These are phyloP conservation scores for Globisporangium takayamanum DNA, from an alignment of 352 stramenopile species.

Conservation along the genomic window DNA sequence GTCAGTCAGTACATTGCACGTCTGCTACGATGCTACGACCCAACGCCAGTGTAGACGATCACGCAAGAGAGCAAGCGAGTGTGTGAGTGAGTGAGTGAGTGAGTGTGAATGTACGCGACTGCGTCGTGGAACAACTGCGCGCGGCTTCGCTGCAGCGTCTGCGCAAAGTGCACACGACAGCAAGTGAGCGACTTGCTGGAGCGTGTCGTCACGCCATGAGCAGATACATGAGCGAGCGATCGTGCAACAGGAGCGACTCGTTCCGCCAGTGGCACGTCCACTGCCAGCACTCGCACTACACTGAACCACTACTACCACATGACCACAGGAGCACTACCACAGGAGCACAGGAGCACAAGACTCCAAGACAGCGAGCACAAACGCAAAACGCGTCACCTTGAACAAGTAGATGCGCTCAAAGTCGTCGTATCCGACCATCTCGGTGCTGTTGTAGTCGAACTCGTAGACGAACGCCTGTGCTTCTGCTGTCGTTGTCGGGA, in stretches of 20 bases:
- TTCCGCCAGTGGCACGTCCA: too few species aligned
- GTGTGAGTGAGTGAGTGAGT: neutral
- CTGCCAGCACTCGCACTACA: too few species aligned
- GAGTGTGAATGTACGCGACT: constrained; percentile 20
- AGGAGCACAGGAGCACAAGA: too few species aligned
- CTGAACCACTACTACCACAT: too few species aligned
- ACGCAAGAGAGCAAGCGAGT: too few species aligned
- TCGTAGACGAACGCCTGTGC: constrained; percentile 31
- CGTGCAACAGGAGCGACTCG: too few species aligned
- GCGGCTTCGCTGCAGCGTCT: constrained; percentile 22
- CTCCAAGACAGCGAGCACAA: too few species aligned
- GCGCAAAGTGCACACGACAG: neutral
- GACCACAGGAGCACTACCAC: too few species aligned
- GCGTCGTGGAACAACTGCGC: constrained; percentile 21
- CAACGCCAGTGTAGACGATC: neutral
- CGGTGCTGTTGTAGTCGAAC: constrained; percentile 34
- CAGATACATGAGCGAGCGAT: neutral
- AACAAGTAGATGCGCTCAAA: constrained; percentile 39
- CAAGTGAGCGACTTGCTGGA: too few species aligned
- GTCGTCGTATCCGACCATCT: constrained; percentile 24
- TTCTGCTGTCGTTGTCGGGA: constrained; percentile 17
- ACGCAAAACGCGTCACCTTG: constrained; percentile 16
- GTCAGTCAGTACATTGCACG: too few species aligned
- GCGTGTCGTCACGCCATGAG: too few species aligned
- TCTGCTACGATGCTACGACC: too few species aligned